These are phyloP conservation scores for Boletus reticuloceps DNA, from an alignment of 768 basidiomycete genomes.

Conservation along the genomic window DNA sequence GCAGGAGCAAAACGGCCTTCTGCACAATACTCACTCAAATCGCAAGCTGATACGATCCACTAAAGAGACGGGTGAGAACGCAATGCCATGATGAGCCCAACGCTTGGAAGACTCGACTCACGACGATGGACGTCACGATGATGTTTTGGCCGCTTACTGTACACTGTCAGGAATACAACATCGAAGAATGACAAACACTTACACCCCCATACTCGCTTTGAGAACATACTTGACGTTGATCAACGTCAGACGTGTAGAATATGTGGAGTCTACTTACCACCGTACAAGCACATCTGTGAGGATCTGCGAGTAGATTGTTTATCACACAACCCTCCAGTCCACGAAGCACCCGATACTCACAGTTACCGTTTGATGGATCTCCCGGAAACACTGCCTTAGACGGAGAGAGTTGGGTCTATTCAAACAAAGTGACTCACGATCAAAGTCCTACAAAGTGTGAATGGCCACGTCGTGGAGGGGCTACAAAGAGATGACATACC, in stretches of 20 bases:
- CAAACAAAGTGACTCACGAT: slow-evolving; percentile 37
- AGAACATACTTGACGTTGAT: slow-evolving; percentile 40
- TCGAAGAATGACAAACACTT: slow-evolving; percentile 20
- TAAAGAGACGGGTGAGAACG: slow-evolving; percentile 19
- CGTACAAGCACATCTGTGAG: slow-evolving; percentile 51
- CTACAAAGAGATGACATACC: slow-evolving; percentile 30
- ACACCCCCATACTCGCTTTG: slow-evolving; percentile 50
- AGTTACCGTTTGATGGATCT: slow-evolving; percentile 57
- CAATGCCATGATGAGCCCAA: not conserved
- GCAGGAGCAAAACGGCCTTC: not conserved
- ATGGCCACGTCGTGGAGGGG: not conserved
- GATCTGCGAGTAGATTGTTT: slow-evolving; percentile 32
- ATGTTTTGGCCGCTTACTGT: slow-evolving; percentile 42
- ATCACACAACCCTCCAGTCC: not conserved
- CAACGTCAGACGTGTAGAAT: not conserved
- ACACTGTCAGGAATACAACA: slow-evolving; percentile 27
- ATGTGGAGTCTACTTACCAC: slow-evolving; percentile 19
- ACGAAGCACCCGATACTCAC: slow-evolving; percentile 31
- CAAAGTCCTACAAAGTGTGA: slow-evolving; percentile 41
- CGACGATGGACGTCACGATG: slow-evolving; percentile 43
- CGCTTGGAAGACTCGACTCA: slow-evolving; percentile 28
- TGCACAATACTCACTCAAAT: slow-evolving; percentile 40
- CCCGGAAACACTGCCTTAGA: not conserved
- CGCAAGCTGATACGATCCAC: slow-evolving; percentile 40
- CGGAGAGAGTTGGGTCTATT: not conserved